phyloP scores from a whole-genome alignment of 2,329 filamentous ascomycete species.

The Dactylellina sp. region DNA sequence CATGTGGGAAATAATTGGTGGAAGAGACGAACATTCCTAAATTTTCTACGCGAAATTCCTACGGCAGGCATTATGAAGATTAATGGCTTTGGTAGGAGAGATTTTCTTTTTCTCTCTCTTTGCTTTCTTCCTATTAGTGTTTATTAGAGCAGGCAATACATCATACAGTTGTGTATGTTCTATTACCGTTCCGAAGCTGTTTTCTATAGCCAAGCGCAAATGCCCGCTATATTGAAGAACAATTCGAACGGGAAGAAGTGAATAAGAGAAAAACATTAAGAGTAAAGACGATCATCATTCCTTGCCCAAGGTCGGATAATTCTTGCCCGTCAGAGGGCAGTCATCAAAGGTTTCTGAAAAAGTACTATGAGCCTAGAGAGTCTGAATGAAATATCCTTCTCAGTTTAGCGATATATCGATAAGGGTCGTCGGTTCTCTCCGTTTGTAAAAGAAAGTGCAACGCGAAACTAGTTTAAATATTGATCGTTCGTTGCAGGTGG shows the following conservation, averaged over 20 bases:
- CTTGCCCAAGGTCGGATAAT: too few species aligned
- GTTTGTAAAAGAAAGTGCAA: not conserved
- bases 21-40: slow-evolving; percentile 59
- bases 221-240: too few species aligned
- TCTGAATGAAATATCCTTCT: too few species aligned
- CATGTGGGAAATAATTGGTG: slow-evolving; percentile 59
- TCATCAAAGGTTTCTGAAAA: too few species aligned
- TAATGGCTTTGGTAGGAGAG: not conserved
- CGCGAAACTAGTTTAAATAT: slow-evolving; percentile 8
- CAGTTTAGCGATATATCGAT: not conserved
- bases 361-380: too few species aligned
- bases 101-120: not conserved
- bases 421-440: not conserved
- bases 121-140: not conserved
- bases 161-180: too few species aligned
- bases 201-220: too few species aligned
- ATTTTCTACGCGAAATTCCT: not conserved
- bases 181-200: not conserved
- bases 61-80: too few species aligned
- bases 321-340: too few species aligned
- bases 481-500: not conserved
- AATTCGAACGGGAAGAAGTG: too few species aligned
- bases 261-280: too few species aligned
- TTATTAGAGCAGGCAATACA: not conserved
- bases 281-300: too few species aligned